Base-by-base conservation (phyloP, 768 basidiomycete genomes). In the Boletus rubroflammeus region DNA sequence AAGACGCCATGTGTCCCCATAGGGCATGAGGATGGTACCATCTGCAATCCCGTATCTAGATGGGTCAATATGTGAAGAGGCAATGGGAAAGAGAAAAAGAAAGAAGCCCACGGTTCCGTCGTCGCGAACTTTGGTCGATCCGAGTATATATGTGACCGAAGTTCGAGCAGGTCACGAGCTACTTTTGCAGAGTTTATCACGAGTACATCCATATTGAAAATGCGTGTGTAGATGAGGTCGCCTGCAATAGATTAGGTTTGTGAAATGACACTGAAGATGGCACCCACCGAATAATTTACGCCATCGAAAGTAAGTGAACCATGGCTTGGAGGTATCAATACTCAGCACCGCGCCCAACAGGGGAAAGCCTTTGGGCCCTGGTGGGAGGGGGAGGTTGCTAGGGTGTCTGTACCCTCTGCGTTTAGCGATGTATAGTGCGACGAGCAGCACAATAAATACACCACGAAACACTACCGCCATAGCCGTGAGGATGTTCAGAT, bases 301-400 rank as follows among this genome's bases (percentile, higher is more conserved):
- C 72, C 71, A 73, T 29, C 66, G 59, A 26, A 56, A 55, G 50
- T 70, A 74, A n/a, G 72, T 64, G 44, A 60, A 39, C 73, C 72
- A 73, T 19, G 73, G 69, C 5, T 57, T 55, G 14, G 63, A 56
- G 14, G 58, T 14, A 40, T 73, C 62, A n/a, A 73, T 48, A 23
- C 63, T 64, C 26, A 64, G 50, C 19, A 48, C 54, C 15, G 56
- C 59, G 39, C 72, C 72, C 26, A 72, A 29, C 17, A 73, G 9
- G 13, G 72, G 72, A 34, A 82, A 61, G 42, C 78, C 75, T 61
- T 69, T 78, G 6, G 84, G 82, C 19, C 82, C 83, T 35, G 77
- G 79, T 43, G 78, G 78, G 28, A 81, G 71, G 19, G 72, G 61
- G 38, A 42, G n/a, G 7, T 50, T 50, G 11, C 19, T 31, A 4